phyloP scores from a whole-genome alignment of 352 stramenopile genomes.

The Pythium vanterpoolii region DNA sequence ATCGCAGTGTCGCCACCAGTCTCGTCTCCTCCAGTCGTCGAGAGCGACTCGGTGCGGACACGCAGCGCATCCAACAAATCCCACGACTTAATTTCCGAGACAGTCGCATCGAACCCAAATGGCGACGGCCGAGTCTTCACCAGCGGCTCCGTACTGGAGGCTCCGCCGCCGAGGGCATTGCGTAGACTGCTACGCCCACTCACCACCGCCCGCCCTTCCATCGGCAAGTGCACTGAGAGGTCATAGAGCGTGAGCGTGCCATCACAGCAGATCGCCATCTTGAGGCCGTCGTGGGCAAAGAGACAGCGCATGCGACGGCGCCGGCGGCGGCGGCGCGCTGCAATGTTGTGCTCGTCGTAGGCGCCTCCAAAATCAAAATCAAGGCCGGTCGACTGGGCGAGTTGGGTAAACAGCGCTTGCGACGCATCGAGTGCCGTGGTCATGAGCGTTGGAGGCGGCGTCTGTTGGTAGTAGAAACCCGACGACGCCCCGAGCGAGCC shows the following conservation, averaged over 20 bases:
- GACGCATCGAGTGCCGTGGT: constrained; percentile 64
- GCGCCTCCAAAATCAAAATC: constrained; percentile 29
- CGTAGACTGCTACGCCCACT: constrained; percentile 8
- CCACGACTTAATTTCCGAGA: constrained; percentile 63
- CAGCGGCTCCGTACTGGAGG: constrained; percentile 20
- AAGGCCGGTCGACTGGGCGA: constrained; percentile 57
- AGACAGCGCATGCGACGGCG: constrained; percentile 60
- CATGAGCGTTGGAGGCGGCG: constrained; percentile 36
- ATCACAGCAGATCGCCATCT: constrained; percentile 66
- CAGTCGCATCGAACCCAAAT: constrained; percentile 66
- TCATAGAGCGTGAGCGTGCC: constrained; percentile 63
- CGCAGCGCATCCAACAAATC: constrained; percentile 32
- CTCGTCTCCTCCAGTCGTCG: neutral
- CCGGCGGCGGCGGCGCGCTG: constrained; percentile 42
- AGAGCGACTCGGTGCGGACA: constrained; percentile 19
- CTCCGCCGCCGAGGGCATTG: neutral
- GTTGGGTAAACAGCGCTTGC: constrained; percentile 62
- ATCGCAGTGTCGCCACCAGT: neutral
- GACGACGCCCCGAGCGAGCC: constrained; percentile 16
- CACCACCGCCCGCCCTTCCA: neutral
- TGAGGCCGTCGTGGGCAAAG: constrained; percentile 60
- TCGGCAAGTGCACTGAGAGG: constrained; percentile 28
- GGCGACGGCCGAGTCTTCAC: constrained; percentile 50
- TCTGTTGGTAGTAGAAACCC: constrained; percentile 16
- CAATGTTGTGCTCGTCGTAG: constrained; percentile 43